A percentile compares a stretch with the other conserved stretches of the same genome.
Evolutionary conservation across 2,329 filamentous ascomycete species (phyloP).

Genomic region (Cryphonectria nitschkei): DNA sequence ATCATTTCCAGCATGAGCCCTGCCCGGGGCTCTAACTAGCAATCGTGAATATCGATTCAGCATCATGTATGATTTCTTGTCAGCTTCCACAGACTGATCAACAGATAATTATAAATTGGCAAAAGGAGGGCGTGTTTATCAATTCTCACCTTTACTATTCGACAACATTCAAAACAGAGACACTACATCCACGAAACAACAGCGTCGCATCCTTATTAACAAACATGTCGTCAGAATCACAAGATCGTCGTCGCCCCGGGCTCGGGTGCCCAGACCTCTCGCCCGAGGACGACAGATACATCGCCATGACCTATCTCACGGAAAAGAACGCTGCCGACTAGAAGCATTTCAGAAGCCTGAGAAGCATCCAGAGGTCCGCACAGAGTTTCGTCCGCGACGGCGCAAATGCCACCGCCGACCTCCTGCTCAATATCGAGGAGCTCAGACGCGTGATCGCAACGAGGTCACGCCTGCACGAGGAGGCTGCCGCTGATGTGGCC

Average conservation of each 20-base stretch:
- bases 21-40: neutral
- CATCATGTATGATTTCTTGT: neutral
- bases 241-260: neutral
- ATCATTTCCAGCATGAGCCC: neutral
- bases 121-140: neutral
- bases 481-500: neutral
- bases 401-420: neutral
- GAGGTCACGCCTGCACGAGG: neutral
- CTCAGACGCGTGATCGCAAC: neutral
- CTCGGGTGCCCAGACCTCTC: neutral
- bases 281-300: neutral
- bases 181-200: neutral
- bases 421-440: neutral
- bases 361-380: neutral
- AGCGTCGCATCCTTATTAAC: neutral
- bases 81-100: neutral
- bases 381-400: neutral
- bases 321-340: neutral
- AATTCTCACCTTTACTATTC: neutral
- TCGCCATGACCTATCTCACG: neutral
- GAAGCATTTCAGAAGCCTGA: neutral
- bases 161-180: neutral
- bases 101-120: neutral
- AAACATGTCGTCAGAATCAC: neutral
- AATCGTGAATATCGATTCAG: neutral